These are phyloP conservation scores for Adansonia madagascariensis DNA, from an alignment of 441 rosid genomes.

Conservation along the genomic window DNA sequence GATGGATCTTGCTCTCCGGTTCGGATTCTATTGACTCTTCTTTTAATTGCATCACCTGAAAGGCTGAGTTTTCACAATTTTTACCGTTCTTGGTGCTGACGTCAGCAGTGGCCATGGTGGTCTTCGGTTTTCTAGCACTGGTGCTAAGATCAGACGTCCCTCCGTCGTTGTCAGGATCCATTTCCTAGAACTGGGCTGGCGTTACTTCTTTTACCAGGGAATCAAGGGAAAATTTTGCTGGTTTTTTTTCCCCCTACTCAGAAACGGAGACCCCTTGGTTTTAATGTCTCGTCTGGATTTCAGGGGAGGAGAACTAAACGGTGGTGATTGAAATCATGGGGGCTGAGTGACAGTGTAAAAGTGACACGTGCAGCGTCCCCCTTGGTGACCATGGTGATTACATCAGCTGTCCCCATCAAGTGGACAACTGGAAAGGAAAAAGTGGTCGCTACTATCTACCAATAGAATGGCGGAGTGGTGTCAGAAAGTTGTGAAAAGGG, in stretches of 20 bases:
- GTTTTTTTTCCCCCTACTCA: not conserved
- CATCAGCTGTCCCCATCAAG: not conserved
- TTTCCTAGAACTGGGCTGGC: not conserved
- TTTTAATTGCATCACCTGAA: constrained; percentile 44
- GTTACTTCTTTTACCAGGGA: not conserved
- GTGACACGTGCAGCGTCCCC: constrained; percentile 38
- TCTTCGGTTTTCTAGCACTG: constrained; percentile 37
- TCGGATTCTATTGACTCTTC: constrained; percentile 45
- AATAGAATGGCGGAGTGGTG: constrained; percentile 19
- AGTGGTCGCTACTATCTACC: constrained; percentile 21
- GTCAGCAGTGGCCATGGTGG: not conserved
- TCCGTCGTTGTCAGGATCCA: constrained; percentile 43
- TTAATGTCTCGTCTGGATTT: not conserved
- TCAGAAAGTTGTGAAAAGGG: constrained; percentile 17
- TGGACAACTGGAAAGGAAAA: not conserved
- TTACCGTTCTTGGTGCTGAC: not conserved
- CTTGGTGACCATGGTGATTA: not conserved
- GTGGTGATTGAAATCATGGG: constrained; percentile 33
- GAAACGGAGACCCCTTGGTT: not conserved
- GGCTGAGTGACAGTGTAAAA: not conserved
- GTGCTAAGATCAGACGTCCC: constrained; percentile 52
- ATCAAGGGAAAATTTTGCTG: not conserved
- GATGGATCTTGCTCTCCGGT: constrained; percentile 30
- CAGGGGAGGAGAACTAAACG: not conserved
- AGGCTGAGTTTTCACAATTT: constrained; percentile 29